These are phyloP conservation scores for Tilletia indica DNA, from an alignment of 1,284 basidiomycete species.

Conservation along the genomic window DNA sequence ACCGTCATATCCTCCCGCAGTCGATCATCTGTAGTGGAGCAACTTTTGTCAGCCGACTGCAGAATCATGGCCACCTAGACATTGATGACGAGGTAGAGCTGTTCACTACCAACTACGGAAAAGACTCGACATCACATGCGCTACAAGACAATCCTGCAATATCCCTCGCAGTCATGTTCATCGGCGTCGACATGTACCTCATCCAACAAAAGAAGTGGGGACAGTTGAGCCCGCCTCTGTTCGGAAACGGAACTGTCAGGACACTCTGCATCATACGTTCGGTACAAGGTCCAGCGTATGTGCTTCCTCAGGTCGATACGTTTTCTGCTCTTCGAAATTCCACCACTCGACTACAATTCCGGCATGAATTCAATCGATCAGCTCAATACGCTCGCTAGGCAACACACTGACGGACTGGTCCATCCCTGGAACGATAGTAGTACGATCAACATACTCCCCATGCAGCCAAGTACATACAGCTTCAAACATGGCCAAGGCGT, in stretches of 20 bases:
- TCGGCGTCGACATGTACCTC: background rate
- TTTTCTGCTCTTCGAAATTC: background rate
- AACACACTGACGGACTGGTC: background rate
- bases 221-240: background rate
- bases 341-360: background rate
- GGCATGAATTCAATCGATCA: background rate
- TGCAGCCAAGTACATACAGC: background rate
- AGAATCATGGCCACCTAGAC: background rate
- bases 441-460: constrained; percentile 3
- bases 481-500: background rate
- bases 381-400: background rate
- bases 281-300: background rate
- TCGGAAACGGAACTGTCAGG: background rate
- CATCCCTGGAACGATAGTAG: background rate
- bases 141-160: background rate
- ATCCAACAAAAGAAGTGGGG: background rate
- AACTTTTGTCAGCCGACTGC: background rate
- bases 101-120: background rate
- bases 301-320: background rate
- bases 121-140: background rate
- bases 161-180: background rate
- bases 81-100: background rate
- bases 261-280: background rate
- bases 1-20: background rate
- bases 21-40: background rate